Percentiles rank a stretch among this genome's conserved stretches.
Conservation (phyloP, 345 rosid species). For the Mangifera indica region DNA sequence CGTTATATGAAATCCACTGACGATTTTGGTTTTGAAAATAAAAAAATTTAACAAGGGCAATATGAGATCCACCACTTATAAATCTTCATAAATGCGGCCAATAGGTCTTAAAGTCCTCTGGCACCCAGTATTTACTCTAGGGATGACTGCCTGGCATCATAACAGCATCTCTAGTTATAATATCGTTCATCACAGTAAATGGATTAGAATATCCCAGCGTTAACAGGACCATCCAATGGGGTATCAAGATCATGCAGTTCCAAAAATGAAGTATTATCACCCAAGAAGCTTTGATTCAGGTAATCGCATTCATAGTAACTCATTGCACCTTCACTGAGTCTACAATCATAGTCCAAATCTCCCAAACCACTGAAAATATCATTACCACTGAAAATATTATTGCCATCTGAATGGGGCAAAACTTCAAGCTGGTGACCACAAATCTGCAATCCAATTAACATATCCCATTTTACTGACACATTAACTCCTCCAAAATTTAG, state of each 20-base stretch:
- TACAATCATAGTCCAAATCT: slow-evolving; percentile 14
- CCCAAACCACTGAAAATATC: slow-evolving; percentile 23
- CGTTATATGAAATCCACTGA: slow-evolving; percentile 3
- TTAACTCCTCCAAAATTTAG: background rate
- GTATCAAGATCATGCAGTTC: slow-evolving; percentile 33
- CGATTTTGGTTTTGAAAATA: background rate
- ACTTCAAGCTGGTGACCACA: background rate
- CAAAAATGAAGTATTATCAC: slow-evolving; percentile 10
- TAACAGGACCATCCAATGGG: slow-evolving; percentile 21
- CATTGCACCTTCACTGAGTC: background rate
- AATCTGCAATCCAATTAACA: slow-evolving; percentile 4
- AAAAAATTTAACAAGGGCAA: background rate
- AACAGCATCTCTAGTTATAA: background rate
- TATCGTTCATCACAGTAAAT: background rate
- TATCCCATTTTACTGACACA: background rate
- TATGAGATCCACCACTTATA: background rate
- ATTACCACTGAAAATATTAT: no score
- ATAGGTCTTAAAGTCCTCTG: background rate
- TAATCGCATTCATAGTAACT: background rate
- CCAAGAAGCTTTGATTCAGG: background rate
- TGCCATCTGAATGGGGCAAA: slow-evolving; percentile 1
- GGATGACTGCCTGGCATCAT: background rate
- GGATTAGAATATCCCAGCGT: background rate
- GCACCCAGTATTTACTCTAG: background rate
- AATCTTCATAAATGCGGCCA: background rate